Evolutionary conservation across 1,139 yeast species (phyloP).

Genomic region (Hanseniaspora gamundiae): DNA sequence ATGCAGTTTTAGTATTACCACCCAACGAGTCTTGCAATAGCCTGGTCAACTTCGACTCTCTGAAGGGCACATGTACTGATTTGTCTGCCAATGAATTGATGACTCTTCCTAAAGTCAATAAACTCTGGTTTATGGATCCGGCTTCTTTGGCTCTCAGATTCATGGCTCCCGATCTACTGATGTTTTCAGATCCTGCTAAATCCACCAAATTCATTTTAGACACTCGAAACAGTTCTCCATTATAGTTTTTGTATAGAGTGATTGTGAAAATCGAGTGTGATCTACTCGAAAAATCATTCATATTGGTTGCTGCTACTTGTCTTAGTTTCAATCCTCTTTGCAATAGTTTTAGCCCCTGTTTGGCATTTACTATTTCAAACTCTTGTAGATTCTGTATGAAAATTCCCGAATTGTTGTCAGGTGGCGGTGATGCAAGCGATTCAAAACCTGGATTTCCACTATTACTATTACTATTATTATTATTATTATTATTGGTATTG

Average conservation of each 20-base stretch:
- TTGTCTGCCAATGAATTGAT: slow-evolving; percentile 40
- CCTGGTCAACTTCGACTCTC: slow-evolving; percentile 55
- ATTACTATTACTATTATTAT: too few relatives aligned
- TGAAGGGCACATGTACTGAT: slow-evolving; percentile 42
- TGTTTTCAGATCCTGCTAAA: slow-evolving; percentile 68
- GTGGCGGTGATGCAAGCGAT: slow-evolving; percentile 6
- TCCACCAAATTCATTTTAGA: slow-evolving; percentile 70
- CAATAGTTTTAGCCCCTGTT: slow-evolving; percentile 42
- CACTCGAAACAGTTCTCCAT: slow-evolving; percentile 32
- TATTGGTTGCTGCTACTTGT: slow-evolving; percentile 56
- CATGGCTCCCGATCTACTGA: slow-evolving; percentile 45
- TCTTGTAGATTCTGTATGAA: slow-evolving; percentile 47
- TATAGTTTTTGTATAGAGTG: slow-evolving; percentile 34
- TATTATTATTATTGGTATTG: background rate
- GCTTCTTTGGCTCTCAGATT: slow-evolving; percentile 57
- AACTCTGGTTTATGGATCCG: slow-evolving; percentile 54
- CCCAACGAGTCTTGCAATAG: slow-evolving; percentile 55
- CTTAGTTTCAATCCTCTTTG: slow-evolving; percentile 45
- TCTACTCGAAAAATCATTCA: slow-evolving; percentile 59
- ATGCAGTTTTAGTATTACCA: slow-evolving; percentile 52
- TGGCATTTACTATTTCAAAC: slow-evolving; percentile 38
- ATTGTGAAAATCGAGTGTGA: slow-evolving; percentile 66
- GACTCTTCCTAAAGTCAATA: slow-evolving; percentile 52
- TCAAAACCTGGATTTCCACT: too few relatives aligned
- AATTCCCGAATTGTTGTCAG: slow-evolving; percentile 22